These are phyloP conservation scores for Phytophthora macrochlamydospora DNA, from an alignment of 352 stramenopile species.

Conservation along the genomic window DNA sequence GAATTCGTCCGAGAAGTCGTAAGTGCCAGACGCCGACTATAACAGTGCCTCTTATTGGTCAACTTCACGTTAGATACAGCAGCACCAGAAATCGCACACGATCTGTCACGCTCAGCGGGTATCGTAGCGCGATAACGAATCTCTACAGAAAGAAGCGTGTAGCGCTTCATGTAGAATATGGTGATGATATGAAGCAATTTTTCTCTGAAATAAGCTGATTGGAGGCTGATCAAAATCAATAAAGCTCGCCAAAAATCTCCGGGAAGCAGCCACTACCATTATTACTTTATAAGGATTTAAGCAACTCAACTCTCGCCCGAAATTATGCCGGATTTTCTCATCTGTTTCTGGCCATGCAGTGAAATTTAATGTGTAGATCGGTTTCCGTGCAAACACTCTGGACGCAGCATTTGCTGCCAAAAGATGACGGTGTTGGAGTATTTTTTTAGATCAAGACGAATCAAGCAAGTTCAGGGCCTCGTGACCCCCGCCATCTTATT, in stretches of 20 bases:
- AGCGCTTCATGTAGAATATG: conserved; percentile 12
- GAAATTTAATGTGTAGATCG: conserved; percentile 25
- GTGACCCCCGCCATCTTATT: conserved; percentile 20
- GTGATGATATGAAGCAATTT: conserved; percentile 22
- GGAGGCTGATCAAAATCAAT: conserved; percentile 9
- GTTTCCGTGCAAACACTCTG: conserved; percentile 24
- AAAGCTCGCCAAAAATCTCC: neutral
- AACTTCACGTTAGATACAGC: no score
- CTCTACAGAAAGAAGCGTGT: conserved; percentile 6
- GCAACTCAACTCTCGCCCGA: neutral
- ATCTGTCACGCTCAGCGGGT: conserved; percentile 2
- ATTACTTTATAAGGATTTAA: conserved; percentile 9
- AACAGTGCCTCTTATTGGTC: no score
- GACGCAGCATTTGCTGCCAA: conserved; percentile 9
- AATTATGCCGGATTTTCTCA: conserved; percentile 20
- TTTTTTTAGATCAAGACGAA: conserved; percentile 31
- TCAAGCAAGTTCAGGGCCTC: conserved; percentile 12
- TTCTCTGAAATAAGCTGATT: conserved; percentile 16
- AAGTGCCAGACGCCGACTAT: no score
- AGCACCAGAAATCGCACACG: neutral
- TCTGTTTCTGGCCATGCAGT: conserved; percentile 28
- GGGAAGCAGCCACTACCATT: conserved; percentile 12
- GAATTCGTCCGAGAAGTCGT: no score
- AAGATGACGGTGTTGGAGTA: conserved; percentile 23
- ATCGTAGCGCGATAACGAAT: conserved; percentile 16